Conservation (phyloP, 371 early-diverging fungal genomes). For the Mucor saturninus region DNA sequence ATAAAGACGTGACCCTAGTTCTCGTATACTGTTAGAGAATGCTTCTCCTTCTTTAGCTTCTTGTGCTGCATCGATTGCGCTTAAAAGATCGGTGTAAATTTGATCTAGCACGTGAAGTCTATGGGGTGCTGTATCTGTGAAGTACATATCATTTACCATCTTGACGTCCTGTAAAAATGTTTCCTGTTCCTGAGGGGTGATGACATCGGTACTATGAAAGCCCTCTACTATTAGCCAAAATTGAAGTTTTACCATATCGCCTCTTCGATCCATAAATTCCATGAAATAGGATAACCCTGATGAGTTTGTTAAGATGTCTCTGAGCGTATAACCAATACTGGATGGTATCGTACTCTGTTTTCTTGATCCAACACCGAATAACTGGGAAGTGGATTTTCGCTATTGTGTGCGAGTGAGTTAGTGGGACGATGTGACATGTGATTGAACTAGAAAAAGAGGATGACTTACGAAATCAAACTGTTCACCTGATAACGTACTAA, state of each 20-base stretch:
- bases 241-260: conserved; percentile 68
- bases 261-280: conserved; percentile 82
- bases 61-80: conserved; percentile 21
- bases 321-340: conserved; percentile 33
- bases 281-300: conserved; percentile 77
- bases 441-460: neutral
- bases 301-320: conserved; percentile 69
- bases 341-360: conserved; percentile 24
- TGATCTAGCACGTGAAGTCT: conserved; percentile 44
- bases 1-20: conserved; percentile 34
- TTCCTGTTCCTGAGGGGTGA: conserved; percentile 21
- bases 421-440: neutral
- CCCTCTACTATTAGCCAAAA: conserved; percentile 82
- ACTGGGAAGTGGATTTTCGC: conserved; percentile 32
- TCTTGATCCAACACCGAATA: conserved; percentile 24
- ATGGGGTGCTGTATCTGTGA: conserved; percentile 58
- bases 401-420: neutral
- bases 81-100: conserved; percentile 30
- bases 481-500: conserved; percentile 64
- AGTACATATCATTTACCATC: conserved; percentile 75
- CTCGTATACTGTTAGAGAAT: conserved; percentile 19
- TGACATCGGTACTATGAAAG: conserved; percentile 48
- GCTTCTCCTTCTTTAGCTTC: conserved; percentile 10
- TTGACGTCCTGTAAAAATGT: conserved; percentile 64
- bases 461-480: conserved; percentile 46